Evolutionary conservation across 257 asterid species (phyloP).

Genomic region (Mentha longifolia): DNA sequence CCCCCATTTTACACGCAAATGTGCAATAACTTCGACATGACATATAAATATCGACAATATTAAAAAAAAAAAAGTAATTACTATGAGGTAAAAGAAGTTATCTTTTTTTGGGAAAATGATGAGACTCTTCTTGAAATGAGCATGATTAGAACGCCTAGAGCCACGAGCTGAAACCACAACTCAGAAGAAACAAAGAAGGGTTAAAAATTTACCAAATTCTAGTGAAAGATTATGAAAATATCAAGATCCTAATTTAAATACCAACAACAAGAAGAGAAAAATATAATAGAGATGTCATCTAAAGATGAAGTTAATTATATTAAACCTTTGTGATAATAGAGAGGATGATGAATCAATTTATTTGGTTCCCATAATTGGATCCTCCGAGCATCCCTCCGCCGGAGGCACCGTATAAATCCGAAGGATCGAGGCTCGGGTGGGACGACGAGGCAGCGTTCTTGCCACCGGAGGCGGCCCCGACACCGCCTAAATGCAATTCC

Average conservation of each 20-base stretch:
- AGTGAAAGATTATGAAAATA: neutral
- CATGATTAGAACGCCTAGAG: slow-evolving; percentile 34
- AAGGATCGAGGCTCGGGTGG: slow-evolving; percentile 36
- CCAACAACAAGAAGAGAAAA: neutral
- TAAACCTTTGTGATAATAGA: neutral
- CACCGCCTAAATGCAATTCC: slow-evolving; percentile 66
- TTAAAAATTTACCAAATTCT: slow-evolving; percentile 16
- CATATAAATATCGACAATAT: slow-evolving; percentile 13
- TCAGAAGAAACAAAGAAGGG: slow-evolving; percentile 5
- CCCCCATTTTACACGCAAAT: slow-evolving; percentile 27
- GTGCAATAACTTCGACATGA: slow-evolving; percentile 28
- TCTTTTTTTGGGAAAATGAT: slow-evolving; percentile 39
- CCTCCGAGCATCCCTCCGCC: slow-evolving; percentile 62
- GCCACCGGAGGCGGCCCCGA: slow-evolving; percentile 18
- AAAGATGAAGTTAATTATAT: no score
- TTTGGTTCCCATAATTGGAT: slow-evolving; percentile 53
- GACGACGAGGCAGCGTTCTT: slow-evolving; percentile 40
- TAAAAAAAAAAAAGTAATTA: slow-evolving; percentile 3
- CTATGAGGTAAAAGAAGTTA: slow-evolving; percentile 11
- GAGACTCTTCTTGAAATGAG: slow-evolving; percentile 30
- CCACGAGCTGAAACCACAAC: slow-evolving; percentile 36
- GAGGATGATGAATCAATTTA: slow-evolving; percentile 36
- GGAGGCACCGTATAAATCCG: slow-evolving; percentile 48
- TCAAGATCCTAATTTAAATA: slow-evolving; percentile 23
- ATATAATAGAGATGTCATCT: neutral